Evolutionary conservation across 345 rosid genomes (phyloP).

Genomic region (Hibiscus mutabilis): DNA sequence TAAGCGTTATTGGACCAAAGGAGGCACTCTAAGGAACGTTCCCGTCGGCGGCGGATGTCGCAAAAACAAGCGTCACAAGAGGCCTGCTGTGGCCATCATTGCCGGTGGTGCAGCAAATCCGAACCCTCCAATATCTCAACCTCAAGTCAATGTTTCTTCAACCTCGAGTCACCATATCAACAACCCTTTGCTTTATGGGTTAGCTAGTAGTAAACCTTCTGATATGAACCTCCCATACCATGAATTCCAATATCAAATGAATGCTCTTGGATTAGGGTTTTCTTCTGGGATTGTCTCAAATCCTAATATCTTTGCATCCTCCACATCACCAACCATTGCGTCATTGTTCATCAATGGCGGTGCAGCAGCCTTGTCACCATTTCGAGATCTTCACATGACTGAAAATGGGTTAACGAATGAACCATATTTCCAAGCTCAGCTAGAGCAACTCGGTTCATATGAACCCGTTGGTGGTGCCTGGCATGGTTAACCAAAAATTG

Average conservation of each 20-base stretch:
- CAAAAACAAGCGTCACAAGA: conserved; percentile 57
- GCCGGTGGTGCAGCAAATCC: conserved; percentile 21
- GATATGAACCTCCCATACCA: conserved; percentile 41
- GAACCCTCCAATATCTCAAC: conserved; percentile 23
- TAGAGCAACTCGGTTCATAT: conserved; percentile 38
- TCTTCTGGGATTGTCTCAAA: conserved; percentile 28
- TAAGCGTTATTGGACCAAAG: conserved; percentile 67
- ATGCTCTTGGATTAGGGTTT: conserved; percentile 59
- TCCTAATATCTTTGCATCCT: conserved; percentile 22
- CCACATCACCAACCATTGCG: conserved; percentile 34
- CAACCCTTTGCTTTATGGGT: conserved; percentile 57
- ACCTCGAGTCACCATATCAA: conserved; percentile 34
- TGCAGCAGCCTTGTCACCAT: conserved; percentile 25
- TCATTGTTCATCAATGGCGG: conserved; percentile 35
- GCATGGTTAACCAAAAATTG: conserved; percentile 67
- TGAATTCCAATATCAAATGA: conserved; percentile 45
- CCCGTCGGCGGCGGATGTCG: conserved; percentile 74
- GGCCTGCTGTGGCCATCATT: conserved; percentile 26
- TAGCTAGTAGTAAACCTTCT: conserved; percentile 33
- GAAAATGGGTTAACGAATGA: conserved; percentile 9
- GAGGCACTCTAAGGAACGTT: conserved; percentile 61
- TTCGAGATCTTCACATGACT: conserved; percentile 46
- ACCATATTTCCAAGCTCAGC: conserved; percentile 28
- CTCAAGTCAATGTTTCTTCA: conserved; percentile 28
- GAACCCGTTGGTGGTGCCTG: conserved; percentile 60